Base-by-base conservation (phyloP, 495 filamentous ascomycete species). In the Chaetomium tenue region DNA sequence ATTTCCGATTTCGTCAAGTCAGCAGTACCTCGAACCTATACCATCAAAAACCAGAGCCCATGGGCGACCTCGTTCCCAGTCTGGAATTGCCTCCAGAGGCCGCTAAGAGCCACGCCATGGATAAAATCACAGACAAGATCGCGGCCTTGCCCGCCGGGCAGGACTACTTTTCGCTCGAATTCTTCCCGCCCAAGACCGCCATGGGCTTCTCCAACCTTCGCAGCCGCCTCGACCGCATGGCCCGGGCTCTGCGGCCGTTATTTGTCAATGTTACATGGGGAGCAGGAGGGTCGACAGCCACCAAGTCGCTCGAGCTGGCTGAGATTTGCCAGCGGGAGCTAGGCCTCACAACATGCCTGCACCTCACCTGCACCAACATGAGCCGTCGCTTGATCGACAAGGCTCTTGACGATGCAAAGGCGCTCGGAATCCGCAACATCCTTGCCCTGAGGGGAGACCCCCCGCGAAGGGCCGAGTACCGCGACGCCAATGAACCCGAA, bases 221-320 rank as follows among this genome's bases (percentile, higher is more conserved):
- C 73, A 88, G 88, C 64, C 93, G 94, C 71, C 87, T 98, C 54
- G 90, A 95, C 73, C 92, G 94, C 75, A 98, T 98, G 94, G 87
- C 93, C 28, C 85, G 88, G 63, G 91, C 91, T 5, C 81, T 98
- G 51, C 89, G 90, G 3, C 94, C 94, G 53, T 82, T 98, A 30
- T 98, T 98, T 73, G 91, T 98, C 47, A 98, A 91, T 60, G 92
- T 98, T 57, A 98, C 94, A 56, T 98, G 94, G 94, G 95, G 95
- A 59, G 94, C 94, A 58, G 94, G 94, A 63, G 94, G 95, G 54
- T 92, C 88, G 68, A 98, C 94, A 1, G 88, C 91, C 9, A 83
- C 84, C 60, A 92, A 96, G 79, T 94, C 91, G 37, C 86, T 98
- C 50, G 92, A 97, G 75, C 82, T 98, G 64, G 94, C 95, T 53